Base-by-base conservation (phyloP, 176 grass and related monocot genomes). In the Paspalum notatum region DNA sequence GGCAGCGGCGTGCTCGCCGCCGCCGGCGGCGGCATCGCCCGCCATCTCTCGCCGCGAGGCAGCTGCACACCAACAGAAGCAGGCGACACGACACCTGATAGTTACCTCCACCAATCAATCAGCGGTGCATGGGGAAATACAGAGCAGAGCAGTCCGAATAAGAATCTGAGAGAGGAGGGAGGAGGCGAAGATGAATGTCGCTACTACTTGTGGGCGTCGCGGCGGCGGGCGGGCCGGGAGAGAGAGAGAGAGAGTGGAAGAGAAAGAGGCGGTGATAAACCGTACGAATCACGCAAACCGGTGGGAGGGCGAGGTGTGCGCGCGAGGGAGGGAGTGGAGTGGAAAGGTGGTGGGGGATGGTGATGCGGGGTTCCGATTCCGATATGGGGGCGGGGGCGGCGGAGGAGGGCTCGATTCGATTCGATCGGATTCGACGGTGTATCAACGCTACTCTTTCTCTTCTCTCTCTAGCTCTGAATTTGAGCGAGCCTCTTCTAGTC, bases 371-470 rank as follows among this genome's bases (percentile, higher is more conserved):
- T 88, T 82, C 74, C 87, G 81, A 77, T 75, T 76, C 82, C 65
- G 78, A 49, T 80, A 77, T 57, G 77, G 84, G 56, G 11, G 56
- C 58, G 41, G 56, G 68, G 42, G 58, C 3, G 56, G 56, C 1
- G 62, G 68, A 8, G 66, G 43, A 21, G 66, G 27, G 21, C 47
- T 68, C 83, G 76, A 66, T 72, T 68, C 75, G 70, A 64, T 77
- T 75, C 71, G 82, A 72, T 60, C 56, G 41, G 72, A 75, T 81
- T 80, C 77, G 88, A 88, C 86, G 92, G 95, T 91, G 82, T 91
- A 99, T 95, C 96, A 93, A 93, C 96, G 90, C 96, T 84, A 91
- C 90, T 89, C 90, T 89, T 85, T 93, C 86, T 94, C 78, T 74
- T 82, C 91, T 77, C 81, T 90, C 80, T 89, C 73, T 88, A 26